Percentiles rank a stretch among this genome's conserved stretches.
phyloP scores from a whole-genome alignment of 345 rosid genomes.

The Noccaea caerulescens region DNA sequence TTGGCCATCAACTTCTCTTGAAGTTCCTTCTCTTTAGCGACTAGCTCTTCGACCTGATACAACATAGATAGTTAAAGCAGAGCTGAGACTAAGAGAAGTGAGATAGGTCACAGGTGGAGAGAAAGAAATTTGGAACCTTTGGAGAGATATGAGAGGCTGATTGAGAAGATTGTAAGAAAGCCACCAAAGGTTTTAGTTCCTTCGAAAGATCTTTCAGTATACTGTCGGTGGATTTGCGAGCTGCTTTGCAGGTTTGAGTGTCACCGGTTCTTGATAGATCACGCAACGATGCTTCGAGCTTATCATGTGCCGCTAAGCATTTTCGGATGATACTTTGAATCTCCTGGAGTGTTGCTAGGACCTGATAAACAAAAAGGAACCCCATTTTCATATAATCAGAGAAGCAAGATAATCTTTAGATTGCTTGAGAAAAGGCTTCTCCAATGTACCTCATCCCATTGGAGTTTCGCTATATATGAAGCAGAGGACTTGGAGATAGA shows the following conservation, averaged over 20 bases:
- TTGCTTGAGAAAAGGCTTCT: not conserved
- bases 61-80: slow-evolving; percentile 7
- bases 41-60: slow-evolving; percentile 77
- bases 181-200: slow-evolving; percentile 64
- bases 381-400: slow-evolving; percentile 2
- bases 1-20: slow-evolving; percentile 65
- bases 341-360: slow-evolving; percentile 70
- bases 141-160: slow-evolving; percentile 71
- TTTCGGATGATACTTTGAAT: slow-evolving; percentile 59
- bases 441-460: slow-evolving; percentile 87
- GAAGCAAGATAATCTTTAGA: not conserved
- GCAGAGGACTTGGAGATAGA: slow-evolving; percentile 95
- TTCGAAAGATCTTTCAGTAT: slow-evolving; percentile 77
- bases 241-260: slow-evolving; percentile 85
- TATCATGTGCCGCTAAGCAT: slow-evolving; percentile 73
- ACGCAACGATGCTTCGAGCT: slow-evolving; percentile 83
- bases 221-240: slow-evolving; percentile 80
- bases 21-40: slow-evolving; percentile 80
- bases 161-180: slow-evolving; percentile 72
- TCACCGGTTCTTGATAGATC: slow-evolving; percentile 95
- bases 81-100: slow-evolving; percentile 15
- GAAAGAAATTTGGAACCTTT: slow-evolving; percentile 56
- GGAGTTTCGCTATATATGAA: slow-evolving; percentile 87
- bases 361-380: slow-evolving; percentile 52
- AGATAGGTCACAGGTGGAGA: not conserved